Base-by-base conservation (phyloP, 257 asterid species). In the Solanum piurae region DNA sequence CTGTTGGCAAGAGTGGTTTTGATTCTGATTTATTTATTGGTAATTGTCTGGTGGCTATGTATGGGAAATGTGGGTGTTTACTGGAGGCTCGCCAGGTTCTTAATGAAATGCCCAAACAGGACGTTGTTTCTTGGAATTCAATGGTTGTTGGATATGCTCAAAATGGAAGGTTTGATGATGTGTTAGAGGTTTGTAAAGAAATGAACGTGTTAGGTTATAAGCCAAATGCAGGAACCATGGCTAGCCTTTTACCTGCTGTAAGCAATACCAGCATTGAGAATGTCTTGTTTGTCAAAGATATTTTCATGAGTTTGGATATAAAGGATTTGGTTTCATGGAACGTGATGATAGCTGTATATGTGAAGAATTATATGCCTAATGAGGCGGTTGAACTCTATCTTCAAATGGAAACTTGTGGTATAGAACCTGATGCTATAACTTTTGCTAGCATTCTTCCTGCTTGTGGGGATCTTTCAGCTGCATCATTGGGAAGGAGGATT, bases 91-190 rank as follows among this genome's bases (percentile, higher is more conserved):
- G 96, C 16, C 88, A 69, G 75, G 95, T 94, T 72, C 93, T 93
- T 86, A 93, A 92, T 83, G 95, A 90, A 85, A 93, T 97, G 95
- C 92, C 94, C 8, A 34, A 52, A 38, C 90, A 89, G 89, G 98
- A 97, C 86, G 94, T 92, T 34, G 94, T 96, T 49, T 97, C 98
- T 31, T 97, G 98, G 98, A 97, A 97, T 75, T 95, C 98, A 20
- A 89, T 95, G 93, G 97, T 95, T 34, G 95, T 92, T 5, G 96
- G 95, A 31, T 94, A 90, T 88, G 94, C 98, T 7, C 94, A 92
- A 84, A 95, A 89, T 87, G 96, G 95, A 27, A 87, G 89, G 82
- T 94, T 96, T 86, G 93, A 96, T 85, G 94, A 94, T 84, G 98
- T 98, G 12, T 84, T 95, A 55, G 93, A 91, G 72, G 94, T 94